Conservation (phyloP, 202 grass and related monocot species). For the Sporobolus alterniflorus region DNA sequence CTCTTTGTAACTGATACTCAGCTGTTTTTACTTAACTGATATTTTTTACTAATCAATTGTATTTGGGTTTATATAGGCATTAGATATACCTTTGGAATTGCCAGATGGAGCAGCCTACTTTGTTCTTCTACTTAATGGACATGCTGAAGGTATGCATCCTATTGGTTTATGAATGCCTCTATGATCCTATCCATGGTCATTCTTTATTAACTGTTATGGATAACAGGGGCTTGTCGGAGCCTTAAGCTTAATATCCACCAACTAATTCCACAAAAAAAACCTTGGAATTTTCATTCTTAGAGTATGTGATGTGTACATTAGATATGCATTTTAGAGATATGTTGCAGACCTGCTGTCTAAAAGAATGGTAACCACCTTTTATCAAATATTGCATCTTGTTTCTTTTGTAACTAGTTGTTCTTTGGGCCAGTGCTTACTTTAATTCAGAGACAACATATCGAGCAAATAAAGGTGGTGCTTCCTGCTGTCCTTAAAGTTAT, state of each 20-base stretch:
- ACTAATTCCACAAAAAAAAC: background rate
- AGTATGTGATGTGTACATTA: background rate
- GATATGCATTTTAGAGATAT: constrained; percentile 36
- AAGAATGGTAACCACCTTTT: background rate
- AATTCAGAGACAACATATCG: constrained; percentile 79
- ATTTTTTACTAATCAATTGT: constrained; percentile 28
- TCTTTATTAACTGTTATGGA: constrained; percentile 12
- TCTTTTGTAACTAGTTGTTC: constrained; percentile 39
- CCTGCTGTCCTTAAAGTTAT: constrained; percentile 85
- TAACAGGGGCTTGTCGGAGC: background rate
- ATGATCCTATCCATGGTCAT: background rate
- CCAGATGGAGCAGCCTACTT: constrained; percentile 47
- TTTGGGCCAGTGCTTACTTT: constrained; percentile 59
- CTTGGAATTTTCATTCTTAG: background rate
- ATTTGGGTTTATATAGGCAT: constrained; percentile 64
- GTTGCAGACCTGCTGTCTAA: constrained; percentile 33
- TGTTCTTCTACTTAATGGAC: constrained; percentile 61
- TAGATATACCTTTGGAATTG: constrained; percentile 58
- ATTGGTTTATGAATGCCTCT: background rate
- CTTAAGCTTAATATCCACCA: background rate
- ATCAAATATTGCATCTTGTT: constrained; percentile 23
- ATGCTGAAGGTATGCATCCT: constrained; percentile 61
- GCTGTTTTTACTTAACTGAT: background rate
- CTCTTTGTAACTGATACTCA: background rate
- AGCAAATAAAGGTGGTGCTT: constrained; percentile 79